Base-by-base conservation (phyloP, 1,284 basidiomycete genomes). In the Pyrrhoderma noxium region DNA sequence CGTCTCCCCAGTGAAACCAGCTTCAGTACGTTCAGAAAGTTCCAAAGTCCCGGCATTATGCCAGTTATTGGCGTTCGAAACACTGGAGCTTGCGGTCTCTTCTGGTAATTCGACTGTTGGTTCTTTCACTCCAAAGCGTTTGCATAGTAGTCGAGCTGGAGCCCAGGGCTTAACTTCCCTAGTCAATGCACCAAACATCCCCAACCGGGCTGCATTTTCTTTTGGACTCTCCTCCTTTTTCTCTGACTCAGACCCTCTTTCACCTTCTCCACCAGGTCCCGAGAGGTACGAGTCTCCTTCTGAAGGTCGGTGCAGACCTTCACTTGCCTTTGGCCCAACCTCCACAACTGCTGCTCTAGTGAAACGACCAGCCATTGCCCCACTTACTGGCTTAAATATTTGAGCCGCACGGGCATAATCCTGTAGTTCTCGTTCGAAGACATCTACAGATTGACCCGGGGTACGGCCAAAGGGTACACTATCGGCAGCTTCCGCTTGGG, bases 311-410 rank as follows among this genome's bases (percentile, higher is more conserved):
- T 91, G 82, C 51, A 94, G 64, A 1, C 92, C 89, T 58, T 87
- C 86, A 54, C 82, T 68, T 2, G 85, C 69, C 55, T 80, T 76
- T 25, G 85, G 74, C 35, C 83, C 77, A 49, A 72, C 60, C 57
- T 88, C 79, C 46, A 87, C 61, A 53, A 81, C 72, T 3, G 77
- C 74, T 0, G 87, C 88, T 51, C 80, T 85, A 1, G 89, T 92
- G 66, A 99, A 99, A 4, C 95, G 79, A 16, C 82, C 86, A 0
- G 93, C 91, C 89, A 99, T 97, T 19, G 91, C 89, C 14, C 84
- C 89, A 0, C 85, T 85, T 63, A 95, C 83, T 0, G 95, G 95
- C 59, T 92, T 91, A 70, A 97, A 98, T 23, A 98, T 82, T 22
- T 78, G 71, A 0, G 95, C 96, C 0, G 89, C 80, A 62, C 92